These are phyloP conservation scores for Blastocystis sp. DNA, from an alignment of 352 stramenopile genomes.

Conservation along the genomic window DNA sequence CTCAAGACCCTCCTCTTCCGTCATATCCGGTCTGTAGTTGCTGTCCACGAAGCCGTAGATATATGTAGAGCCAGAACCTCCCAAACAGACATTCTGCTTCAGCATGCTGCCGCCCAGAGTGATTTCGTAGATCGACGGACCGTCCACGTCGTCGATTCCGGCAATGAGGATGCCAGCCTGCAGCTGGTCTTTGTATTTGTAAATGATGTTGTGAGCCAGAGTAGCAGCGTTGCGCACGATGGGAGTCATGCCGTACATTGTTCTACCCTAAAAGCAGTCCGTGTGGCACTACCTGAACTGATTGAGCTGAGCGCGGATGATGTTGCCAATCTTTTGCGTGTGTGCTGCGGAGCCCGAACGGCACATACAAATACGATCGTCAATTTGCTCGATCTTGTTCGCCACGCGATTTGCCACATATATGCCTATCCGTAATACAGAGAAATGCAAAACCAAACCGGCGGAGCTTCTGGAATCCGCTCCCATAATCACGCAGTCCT, in stretches of 20 bases:
- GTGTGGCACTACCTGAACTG: constrained; percentile 22
- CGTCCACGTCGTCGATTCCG: constrained; percentile 63
- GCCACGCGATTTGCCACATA: constrained; percentile 68
- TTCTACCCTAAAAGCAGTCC: constrained; percentile 26
- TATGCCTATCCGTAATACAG: background rate
- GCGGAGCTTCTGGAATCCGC: constrained; percentile 65
- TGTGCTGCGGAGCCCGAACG: constrained; percentile 60
- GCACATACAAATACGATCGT: constrained; percentile 68
- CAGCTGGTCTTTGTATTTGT: constrained; percentile 69
- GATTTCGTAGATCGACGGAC: constrained; percentile 65
- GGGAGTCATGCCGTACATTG: constrained; percentile 49
- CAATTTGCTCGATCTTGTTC: constrained; percentile 69
- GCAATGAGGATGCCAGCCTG: constrained; percentile 65
- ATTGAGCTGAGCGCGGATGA: constrained; percentile 50
- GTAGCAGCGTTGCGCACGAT: constrained; percentile 67
- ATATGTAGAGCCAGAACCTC: constrained; percentile 67
- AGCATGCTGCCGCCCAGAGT: constrained; percentile 65
- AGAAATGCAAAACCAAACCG: constrained; percentile 8
- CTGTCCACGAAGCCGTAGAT: constrained; percentile 70
- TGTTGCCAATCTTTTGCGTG: constrained; percentile 67
- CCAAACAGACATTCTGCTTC: constrained; percentile 49
- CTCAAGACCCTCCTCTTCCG: constrained; percentile 48
- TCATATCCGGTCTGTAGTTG: constrained; percentile 67
- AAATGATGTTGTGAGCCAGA: constrained; percentile 44
- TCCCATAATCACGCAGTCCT: constrained; percentile 64